Conservation (phyloP, 106 monocot genomes). For the Gastrodia elata region DNA sequence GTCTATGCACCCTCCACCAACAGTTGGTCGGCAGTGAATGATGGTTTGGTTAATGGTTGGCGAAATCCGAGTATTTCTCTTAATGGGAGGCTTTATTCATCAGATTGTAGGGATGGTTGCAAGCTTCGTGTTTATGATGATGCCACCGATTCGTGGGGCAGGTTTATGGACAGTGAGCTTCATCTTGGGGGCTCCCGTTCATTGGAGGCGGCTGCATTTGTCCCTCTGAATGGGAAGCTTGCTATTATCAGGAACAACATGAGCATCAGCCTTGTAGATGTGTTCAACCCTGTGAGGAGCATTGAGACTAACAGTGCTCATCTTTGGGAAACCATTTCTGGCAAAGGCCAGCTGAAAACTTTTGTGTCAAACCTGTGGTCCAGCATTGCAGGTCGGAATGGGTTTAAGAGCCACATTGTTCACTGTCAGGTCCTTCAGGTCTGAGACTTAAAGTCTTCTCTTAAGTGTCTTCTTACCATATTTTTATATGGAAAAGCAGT, state of each 20-base stretch:
- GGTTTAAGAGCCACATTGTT: conserved; percentile 35
- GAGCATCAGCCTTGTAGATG: conserved; percentile 42
- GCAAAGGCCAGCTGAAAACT: conserved; percentile 38
- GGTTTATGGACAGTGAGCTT: conserved; percentile 32
- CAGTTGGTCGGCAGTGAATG: conserved; percentile 24
- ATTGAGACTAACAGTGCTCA: conserved; percentile 19
- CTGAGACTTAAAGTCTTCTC: conserved; percentile 13
- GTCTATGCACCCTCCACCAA: conserved; percentile 31
- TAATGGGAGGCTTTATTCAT: conserved; percentile 36
- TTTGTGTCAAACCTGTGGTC: conserved; percentile 49
- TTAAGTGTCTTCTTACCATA: neutral
- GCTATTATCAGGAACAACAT: conserved; percentile 39
- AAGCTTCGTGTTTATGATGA: conserved; percentile 43
- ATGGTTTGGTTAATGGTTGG: conserved; percentile 45
- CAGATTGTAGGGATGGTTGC: conserved; percentile 51
- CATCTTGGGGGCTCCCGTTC: conserved; percentile 38
- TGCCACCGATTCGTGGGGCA: conserved; percentile 26
- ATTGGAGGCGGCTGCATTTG: conserved; percentile 41
- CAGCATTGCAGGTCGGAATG: conserved; percentile 35
- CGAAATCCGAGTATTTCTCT: conserved; percentile 37
- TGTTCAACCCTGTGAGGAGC: conserved; percentile 14
- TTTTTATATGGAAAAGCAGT: neutral
- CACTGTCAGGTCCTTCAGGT: conserved; percentile 58
- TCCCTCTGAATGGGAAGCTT: conserved; percentile 35
- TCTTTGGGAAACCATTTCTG: conserved; percentile 38